Percentiles rank a stretch among this genome's conserved stretches.
Conservation (phyloP, 1,284 basidiomycete species). For the Phlebopus sp. region DNA sequence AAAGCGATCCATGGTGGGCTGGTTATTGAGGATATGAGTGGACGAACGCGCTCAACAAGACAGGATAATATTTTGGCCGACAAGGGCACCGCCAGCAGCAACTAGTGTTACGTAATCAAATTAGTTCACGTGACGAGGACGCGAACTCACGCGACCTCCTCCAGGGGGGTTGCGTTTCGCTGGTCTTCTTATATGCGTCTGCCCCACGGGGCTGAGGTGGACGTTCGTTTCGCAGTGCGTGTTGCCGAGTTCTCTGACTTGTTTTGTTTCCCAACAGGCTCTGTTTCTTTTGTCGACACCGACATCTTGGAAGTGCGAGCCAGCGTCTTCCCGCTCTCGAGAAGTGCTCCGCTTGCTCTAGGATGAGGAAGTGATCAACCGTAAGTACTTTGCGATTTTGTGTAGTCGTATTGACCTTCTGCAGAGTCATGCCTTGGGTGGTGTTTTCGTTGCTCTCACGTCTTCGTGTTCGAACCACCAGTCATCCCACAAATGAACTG, state of each 20-base stretch:
- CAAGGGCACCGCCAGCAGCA: neutral
- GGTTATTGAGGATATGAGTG: neutral
- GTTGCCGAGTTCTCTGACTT: too few species aligned
- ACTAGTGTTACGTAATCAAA: conserved; percentile 5
- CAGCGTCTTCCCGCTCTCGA: too few species aligned
- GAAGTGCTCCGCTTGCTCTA: too few species aligned
- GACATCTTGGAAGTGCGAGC: too few species aligned
- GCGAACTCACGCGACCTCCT: too few species aligned
- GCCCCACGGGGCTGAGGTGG: too few species aligned
- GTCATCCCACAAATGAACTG: conserved; percentile 26
- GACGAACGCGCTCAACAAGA: neutral
- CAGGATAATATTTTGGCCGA: neutral
- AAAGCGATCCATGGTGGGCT: conserved; percentile 51
- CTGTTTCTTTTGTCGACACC: too few species aligned
- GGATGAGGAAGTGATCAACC: neutral
- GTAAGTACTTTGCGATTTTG: neutral
- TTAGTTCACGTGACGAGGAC: conserved; percentile 3
- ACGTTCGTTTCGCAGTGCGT: too few species aligned
- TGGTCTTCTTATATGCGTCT: too few species aligned
- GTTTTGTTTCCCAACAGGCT: too few species aligned
- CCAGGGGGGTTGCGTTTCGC: too few species aligned
- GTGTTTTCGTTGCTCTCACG: conserved; percentile 38
- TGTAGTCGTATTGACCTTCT: neutral
- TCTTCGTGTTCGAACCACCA: conserved; percentile 33
- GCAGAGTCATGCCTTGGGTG: conserved; percentile 21